Evolutionary conservation across 768 basidiomycete species (phyloP), one percentile per base, ranked within the genome.

Genomic region (Kondoa malvinella): DNA sequence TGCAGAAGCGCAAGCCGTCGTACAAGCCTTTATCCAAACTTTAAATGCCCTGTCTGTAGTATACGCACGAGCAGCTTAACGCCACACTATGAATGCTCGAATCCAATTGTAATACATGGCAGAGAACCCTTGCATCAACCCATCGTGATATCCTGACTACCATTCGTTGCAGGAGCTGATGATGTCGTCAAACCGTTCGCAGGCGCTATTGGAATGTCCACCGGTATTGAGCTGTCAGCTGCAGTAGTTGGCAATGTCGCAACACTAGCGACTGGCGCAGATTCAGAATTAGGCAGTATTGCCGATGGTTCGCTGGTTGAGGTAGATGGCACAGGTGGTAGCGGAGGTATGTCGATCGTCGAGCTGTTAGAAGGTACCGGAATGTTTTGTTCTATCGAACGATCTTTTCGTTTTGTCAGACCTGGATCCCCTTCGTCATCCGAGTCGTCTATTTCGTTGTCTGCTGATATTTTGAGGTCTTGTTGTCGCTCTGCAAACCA

Each of bases 381-480:
- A n/a, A n/a, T n/a, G n/a, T n/a, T n/a, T 21, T 50, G 8, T 73
- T 61, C 1, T 67, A 34, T 0, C 69, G 72, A 3, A 57, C 66
- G 56, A 64, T 40, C 63, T 64, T 27, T 40, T 40, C 32, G 34
- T 26, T 34, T 50, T 21, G 40, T 50, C 21, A 21, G 8, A 8
- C 12, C 25, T n/a, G 33, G 34, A 16, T 65, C 92, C 72, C 87
- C 87, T 21, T 99, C 95, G 75, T 99, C 95, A 71, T 99, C 95
- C 1, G 95, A 97, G 76, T 99, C 95, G 4, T 91, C 95, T 15
- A 95, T 81, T 74, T 92, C 89, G 26, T 87, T 87, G 56, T 94
- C 90, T 15, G n/a, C 0, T 21, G 25, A 21, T 25, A 59, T 61
- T 15, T 29, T 32, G 15, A 30, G 67, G 17, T 32, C 17, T 8